Evolutionary conservation across 371 early-diverging fungal genomes (phyloP).

Genomic region (Mortierella sp.): DNA sequence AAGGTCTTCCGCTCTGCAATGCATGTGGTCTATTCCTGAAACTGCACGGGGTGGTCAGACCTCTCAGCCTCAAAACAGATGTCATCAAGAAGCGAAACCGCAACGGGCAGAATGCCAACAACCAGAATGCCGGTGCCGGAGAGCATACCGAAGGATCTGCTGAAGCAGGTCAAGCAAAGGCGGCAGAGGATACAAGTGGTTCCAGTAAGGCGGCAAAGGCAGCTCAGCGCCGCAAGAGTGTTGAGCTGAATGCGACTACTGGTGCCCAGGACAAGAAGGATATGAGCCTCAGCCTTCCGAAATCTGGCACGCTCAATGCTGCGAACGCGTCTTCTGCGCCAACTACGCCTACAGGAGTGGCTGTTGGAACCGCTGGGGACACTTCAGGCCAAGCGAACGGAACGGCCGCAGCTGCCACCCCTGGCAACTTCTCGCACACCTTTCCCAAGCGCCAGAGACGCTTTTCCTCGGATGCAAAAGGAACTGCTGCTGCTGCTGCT

Average conservation of each 20-base stretch:
- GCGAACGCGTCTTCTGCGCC: slow-evolving; percentile 31
- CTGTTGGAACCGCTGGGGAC: slow-evolving; percentile 9
- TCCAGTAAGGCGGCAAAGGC: slow-evolving; percentile 25
- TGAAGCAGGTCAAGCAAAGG: slow-evolving; percentile 13
- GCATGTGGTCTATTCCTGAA: slow-evolving; percentile 81
- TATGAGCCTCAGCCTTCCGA: slow-evolving; percentile 26
- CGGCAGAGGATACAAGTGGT: slow-evolving; percentile 23
- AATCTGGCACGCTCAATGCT: slow-evolving; percentile 6
- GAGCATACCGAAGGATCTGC: slow-evolving; percentile 15
- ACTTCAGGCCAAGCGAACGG: slow-evolving; percentile 10
- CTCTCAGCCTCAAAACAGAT: slow-evolving; percentile 82
- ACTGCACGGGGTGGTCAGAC: slow-evolving; percentile 89
- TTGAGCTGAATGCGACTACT: slow-evolving; percentile 34
- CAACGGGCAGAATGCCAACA: slow-evolving; percentile 37
- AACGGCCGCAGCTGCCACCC: background rate
- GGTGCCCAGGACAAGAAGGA: slow-evolving; percentile 40
- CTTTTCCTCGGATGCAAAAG: slow-evolving; percentile 49
- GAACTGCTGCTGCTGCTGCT: slow-evolving; percentile 31
- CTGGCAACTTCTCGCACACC: slow-evolving; percentile 30
- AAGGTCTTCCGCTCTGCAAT: slow-evolving; percentile 73
- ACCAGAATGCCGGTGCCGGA: background rate
- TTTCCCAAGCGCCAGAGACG: slow-evolving; percentile 55
- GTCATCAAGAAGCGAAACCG: slow-evolving; percentile 90
- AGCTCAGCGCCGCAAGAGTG: slow-evolving; percentile 45
- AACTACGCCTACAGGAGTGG: slow-evolving; percentile 39